Evolutionary conservation across 148 eudicot genomes (phyloP), one percentile per base, ranked within the genome.

Genomic region (Fagopyrum tataricum): DNA sequence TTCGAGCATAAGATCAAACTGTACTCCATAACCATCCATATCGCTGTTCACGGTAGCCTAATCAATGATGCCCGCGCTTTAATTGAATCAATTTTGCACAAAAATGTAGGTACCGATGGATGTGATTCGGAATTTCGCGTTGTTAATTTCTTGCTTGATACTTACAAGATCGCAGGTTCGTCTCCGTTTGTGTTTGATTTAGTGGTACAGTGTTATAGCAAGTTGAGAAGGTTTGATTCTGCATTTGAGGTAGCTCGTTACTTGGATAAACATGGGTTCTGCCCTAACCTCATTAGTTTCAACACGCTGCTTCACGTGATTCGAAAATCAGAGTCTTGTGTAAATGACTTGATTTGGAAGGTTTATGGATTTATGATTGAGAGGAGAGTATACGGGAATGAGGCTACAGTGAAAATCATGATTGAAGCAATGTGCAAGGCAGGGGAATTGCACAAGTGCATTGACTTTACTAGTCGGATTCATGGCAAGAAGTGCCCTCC

Each of bases 161-260:
- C 87, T 48, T 89, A 89, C 48, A 77, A 44, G 73, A 51, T 44
- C 21, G 73, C 84, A 9, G 76, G 82, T 43, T 88, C 93, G 1
- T 81, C 76, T 41, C 82, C 96, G 1, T 85, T 87, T 78, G 97
- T 94, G 71, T 94, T 91, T 78, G 98, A 94, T 73, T 79, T 91
- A 80, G 81, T 94, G 78, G 84, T 91, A 46, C 97, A 88, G 83
- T 77, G 81, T 59, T 91, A 84, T 84, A 84, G 97, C 37, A 91
- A 89, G 83, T 78, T 89, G 78, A 79, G 96, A 61, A 84, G 83
- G 90, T 52, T 80, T 20, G 89, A 81, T 68, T 62, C 74, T 23
- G 91, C 84, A 55, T 79, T 94, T 74, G 90, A 82, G 76, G 87
- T 83, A 72, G 81, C 88, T 75, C n/a, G 76, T 44, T 79, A 84